phyloP scores from a whole-genome alignment of 2,329 filamentous ascomycete genomes.

The Diaporthe citrichinensis region DNA sequence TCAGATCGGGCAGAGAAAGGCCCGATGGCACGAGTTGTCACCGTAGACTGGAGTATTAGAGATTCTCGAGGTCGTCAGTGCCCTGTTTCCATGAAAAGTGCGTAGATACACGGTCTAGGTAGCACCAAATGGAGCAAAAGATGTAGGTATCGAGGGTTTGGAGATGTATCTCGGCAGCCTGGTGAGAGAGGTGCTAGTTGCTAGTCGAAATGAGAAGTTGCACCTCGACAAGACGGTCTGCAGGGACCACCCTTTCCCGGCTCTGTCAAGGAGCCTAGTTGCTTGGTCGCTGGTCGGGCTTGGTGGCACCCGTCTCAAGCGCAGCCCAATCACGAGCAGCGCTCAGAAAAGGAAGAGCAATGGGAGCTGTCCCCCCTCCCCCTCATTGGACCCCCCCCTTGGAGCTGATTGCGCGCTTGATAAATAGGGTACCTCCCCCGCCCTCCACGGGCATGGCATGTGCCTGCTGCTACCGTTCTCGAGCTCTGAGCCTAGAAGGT shows the following conservation, averaged over 20 bases:
- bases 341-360: slow-evolving; percentile 11
- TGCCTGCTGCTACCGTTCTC: slow-evolving; percentile 39
- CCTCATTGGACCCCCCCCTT: slow-evolving; percentile 22
- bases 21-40: neutral
- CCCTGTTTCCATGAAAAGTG: neutral
- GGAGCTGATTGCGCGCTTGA: slow-evolving; percentile 46
- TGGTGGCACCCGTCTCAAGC: slow-evolving; percentile 29
- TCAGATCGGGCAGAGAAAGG: slow-evolving; percentile 7
- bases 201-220: slow-evolving; percentile 25
- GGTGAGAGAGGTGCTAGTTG: neutral
- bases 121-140: neutral
- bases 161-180: slow-evolving; percentile 13
- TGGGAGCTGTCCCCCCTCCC: slow-evolving; percentile 20
- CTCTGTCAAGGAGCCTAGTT: neutral
- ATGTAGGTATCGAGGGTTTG: neutral
- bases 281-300: slow-evolving; percentile 5
- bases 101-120: neutral
- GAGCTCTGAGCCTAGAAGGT: slow-evolving; percentile 22
- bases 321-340: slow-evolving; percentile 17
- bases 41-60: neutral
- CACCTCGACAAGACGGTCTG: slow-evolving; percentile 20
- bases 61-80: neutral
- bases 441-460: slow-evolving; percentile 51
- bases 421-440: slow-evolving; percentile 54
- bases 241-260: slow-evolving; percentile 36